Conservation (phyloP, 2,329 filamentous ascomycete genomes). For the Trichoderma harzianum region DNA sequence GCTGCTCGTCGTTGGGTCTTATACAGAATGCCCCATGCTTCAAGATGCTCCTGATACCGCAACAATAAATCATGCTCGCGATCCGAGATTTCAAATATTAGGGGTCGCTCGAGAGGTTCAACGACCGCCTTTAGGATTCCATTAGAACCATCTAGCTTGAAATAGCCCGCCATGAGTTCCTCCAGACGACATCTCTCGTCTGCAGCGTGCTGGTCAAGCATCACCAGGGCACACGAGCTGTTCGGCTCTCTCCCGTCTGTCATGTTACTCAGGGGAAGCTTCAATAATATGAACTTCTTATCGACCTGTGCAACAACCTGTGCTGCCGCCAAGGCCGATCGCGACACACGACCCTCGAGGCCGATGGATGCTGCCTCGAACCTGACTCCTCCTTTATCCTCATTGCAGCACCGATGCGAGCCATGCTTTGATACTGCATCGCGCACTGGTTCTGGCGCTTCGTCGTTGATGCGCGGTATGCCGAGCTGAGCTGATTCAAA, state of each 20-base stretch:
- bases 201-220: conserved; percentile 92
- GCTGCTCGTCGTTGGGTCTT: conserved; percentile 33
- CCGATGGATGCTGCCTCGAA: conserved; percentile 31
- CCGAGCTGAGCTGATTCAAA: conserved; percentile 53
- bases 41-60: conserved; percentile 55
- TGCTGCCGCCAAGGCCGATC: conserved; percentile 55
- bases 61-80: conserved; percentile 60
- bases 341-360: conserved; percentile 54
- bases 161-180: conserved; percentile 57
- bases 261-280: conserved; percentile 39
- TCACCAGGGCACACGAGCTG: conserved; percentile 56
- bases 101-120: conserved; percentile 45
- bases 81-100: conserved; percentile 62
- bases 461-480: conserved; percentile 42
- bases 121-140: conserved; percentile 27
- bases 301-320: conserved; percentile 80
- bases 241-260: neutral
- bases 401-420: conserved; percentile 9
- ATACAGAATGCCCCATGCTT: conserved; percentile 71
- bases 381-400: conserved; percentile 22
- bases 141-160: conserved; percentile 26
- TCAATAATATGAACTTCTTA: conserved; percentile 79
- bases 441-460: neutral
- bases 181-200: conserved; percentile 86
- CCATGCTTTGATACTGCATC: neutral